Evolutionary conservation across 2,329 filamentous ascomycete genomes (phyloP).

Genomic region (Cladorrhinum sp.): DNA sequence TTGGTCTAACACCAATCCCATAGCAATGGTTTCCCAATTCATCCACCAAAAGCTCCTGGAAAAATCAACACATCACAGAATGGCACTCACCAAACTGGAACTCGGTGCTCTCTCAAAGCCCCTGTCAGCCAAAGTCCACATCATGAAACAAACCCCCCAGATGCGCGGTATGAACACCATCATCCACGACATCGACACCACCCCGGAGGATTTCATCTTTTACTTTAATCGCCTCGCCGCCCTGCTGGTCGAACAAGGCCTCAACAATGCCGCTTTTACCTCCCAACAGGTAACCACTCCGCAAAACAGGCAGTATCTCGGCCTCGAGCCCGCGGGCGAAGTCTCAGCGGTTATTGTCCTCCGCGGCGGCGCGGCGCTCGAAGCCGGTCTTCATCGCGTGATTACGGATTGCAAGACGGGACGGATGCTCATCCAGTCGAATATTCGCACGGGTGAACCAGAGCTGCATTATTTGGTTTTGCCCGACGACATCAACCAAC

Average conservation of each 20-base stretch:
- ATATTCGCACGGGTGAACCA: constrained; percentile 79
- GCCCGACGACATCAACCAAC: constrained; percentile 66
- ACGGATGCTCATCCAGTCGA: constrained; percentile 86
- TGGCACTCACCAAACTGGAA: constrained; percentile 74
- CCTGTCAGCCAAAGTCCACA: constrained; percentile 69
- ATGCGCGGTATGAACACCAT: constrained; percentile 87
- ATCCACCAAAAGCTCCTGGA: constrained; percentile 82
- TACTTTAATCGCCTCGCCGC: constrained; percentile 89
- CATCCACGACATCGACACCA: constrained; percentile 74
- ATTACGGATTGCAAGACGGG: constrained; percentile 92
- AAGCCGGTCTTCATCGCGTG: constrained; percentile 82
- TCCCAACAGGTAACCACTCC: constrained; percentile 67
- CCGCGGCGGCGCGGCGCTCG: constrained; percentile 83
- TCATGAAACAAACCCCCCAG: constrained; percentile 76
- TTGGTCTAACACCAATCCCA: not conserved
- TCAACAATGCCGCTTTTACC: constrained; percentile 73
- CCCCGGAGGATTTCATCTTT: constrained; percentile 90
- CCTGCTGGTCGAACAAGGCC: constrained; percentile 75
- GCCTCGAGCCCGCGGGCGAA: constrained; percentile 67
- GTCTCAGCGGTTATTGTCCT: constrained; percentile 85
- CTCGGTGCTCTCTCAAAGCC: constrained; percentile 67
- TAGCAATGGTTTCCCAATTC: constrained; percentile 89
- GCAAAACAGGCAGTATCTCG: constrained; percentile 64
- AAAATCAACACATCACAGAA: constrained; percentile 80
- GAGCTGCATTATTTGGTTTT: constrained; percentile 88